These are phyloP conservation scores for Phanerochaete sordida DNA, from an alignment of 768 basidiomycete genomes.

Conservation along the genomic window DNA sequence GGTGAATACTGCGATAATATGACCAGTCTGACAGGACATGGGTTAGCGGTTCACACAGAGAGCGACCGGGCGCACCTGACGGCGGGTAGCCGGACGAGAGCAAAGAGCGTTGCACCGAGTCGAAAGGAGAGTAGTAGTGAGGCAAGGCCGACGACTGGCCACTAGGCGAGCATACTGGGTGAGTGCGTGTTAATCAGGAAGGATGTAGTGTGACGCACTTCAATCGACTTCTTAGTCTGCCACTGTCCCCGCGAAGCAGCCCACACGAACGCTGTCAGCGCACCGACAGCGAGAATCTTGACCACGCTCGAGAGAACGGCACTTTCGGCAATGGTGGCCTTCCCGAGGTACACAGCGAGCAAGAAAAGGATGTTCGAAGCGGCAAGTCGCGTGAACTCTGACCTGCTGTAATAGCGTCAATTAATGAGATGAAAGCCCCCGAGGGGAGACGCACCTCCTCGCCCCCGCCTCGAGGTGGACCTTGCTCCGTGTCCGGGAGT, in stretches of 20 bases:
- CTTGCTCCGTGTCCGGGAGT: slow-evolving; percentile 34
- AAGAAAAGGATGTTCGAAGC: slow-evolving; percentile 63
- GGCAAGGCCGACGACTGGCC: slow-evolving; percentile 65
- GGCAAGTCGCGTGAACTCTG: slow-evolving; percentile 36
- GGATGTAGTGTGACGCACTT: slow-evolving; percentile 39
- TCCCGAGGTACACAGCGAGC: slow-evolving; percentile 56
- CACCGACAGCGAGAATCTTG: slow-evolving; percentile 69
- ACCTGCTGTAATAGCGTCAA: slow-evolving; percentile 10
- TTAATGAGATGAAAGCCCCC: background rate
- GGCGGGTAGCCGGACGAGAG: background rate
- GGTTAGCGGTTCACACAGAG: slow-evolving; percentile 16
- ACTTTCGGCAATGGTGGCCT: slow-evolving; percentile 63
- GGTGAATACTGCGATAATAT: slow-evolving; percentile 68
- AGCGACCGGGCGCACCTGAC: slow-evolving; percentile 3
- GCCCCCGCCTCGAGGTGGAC: slow-evolving; percentile 25
- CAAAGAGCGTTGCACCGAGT: slow-evolving; percentile 24
- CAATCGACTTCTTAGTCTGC: slow-evolving; percentile 50
- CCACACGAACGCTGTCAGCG: slow-evolving; percentile 61
- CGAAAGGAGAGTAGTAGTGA: slow-evolving; percentile 36
- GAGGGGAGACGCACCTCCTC: background rate
- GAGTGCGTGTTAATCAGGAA: no score
- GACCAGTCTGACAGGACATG: slow-evolving; percentile 47
- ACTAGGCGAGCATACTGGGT: slow-evolving; percentile 38
- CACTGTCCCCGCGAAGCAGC: slow-evolving; percentile 52
- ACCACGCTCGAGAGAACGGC: slow-evolving; percentile 77